These are phyloP conservation scores for Porcisia deanei DNA, from an alignment of 208 protist genomes.

Conservation along the genomic window DNA sequence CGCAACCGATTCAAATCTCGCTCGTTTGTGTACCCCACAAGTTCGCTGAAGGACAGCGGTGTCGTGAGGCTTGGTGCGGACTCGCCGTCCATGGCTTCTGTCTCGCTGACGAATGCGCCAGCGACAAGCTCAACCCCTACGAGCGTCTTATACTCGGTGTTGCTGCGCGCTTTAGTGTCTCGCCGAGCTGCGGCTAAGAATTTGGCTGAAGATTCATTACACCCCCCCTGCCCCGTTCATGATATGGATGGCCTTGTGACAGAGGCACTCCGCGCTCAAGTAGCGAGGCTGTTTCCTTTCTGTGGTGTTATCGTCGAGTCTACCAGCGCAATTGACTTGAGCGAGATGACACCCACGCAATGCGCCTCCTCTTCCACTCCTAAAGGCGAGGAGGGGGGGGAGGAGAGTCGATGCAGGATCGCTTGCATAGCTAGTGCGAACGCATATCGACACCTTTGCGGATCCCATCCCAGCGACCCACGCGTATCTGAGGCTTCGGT, in stretches of 20 bases:
- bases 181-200: neutral
- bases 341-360: neutral
- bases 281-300: constrained; percentile 20
- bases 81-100: neutral
- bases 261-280: constrained; percentile 10
- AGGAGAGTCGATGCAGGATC: neutral
- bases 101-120: neutral
- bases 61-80: neutral
- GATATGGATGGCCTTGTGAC: constrained; percentile 6
- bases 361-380: neutral
- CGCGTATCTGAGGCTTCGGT: neutral
- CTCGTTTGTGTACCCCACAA: neutral
- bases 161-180: constrained; percentile 4
- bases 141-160: constrained; percentile 21
- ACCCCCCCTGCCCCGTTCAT: constrained; percentile 5
- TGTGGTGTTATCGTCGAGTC: constrained; percentile 19
- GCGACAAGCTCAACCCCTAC: neutral
- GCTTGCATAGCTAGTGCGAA: constrained; percentile 4
- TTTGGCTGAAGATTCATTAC: constrained; percentile 5
- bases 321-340: neutral
- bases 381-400: neutral
- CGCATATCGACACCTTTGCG: neutral
- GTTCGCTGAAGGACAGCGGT: neutral
- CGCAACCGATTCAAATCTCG: neutral
- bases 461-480: too few relatives aligned